Evolutionary conservation across 2,329 filamentous ascomycete species (phyloP), one percentile per base, ranked within the genome.

Genomic region (Daldinia sp.): DNA sequence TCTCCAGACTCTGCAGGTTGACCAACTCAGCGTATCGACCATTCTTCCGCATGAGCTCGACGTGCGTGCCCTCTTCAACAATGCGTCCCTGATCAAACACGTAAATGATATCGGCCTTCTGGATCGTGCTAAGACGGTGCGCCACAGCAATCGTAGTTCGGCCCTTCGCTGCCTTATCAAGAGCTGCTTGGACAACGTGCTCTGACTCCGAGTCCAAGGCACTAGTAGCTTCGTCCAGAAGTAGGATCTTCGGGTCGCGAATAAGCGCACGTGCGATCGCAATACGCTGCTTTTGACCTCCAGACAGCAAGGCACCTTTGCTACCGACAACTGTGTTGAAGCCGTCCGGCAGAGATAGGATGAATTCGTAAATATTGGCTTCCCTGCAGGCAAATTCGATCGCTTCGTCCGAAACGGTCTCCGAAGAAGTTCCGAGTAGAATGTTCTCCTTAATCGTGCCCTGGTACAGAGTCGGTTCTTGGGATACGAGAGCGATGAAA

Each of bases 381-480:
- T 97, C 93, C 65, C 91, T 91, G 83, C 94, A 97, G 1, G 93
- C 94, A 75, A 90, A 88, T 61, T 92, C 86, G 58, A 98, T 85
- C 1, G 87, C 87, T 63, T 90, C 89, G 65, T 98, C 93, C 0
- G 88, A 81, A 0, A 96, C 87, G 30, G 90, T 84, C 5, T 91
- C 88, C 12, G 85, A 82, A 6, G 91, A 83, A 42, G 89, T 89
- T 10, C 94, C 93, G 1, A 98, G 87, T 4, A 97, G 81, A 69
- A 98, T 93, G 78, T 98, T 98, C 37, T 98, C 94, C 72, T 87
- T 88, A 75, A 99, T 93, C 0, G 92, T 94, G 48, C 95, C 96
- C 79, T 97, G 94, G 81, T 98, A 99, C 0, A 99, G 83, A 0
- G 95, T 97, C 0, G 96, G 95, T 78, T 98, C 96, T 78, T 98